Evolutionary conservation across 2,329 filamentous ascomycete genomes (phyloP), one percentile per base, ranked within the genome.

Genomic region (Diaporthe nobilis): DNA sequence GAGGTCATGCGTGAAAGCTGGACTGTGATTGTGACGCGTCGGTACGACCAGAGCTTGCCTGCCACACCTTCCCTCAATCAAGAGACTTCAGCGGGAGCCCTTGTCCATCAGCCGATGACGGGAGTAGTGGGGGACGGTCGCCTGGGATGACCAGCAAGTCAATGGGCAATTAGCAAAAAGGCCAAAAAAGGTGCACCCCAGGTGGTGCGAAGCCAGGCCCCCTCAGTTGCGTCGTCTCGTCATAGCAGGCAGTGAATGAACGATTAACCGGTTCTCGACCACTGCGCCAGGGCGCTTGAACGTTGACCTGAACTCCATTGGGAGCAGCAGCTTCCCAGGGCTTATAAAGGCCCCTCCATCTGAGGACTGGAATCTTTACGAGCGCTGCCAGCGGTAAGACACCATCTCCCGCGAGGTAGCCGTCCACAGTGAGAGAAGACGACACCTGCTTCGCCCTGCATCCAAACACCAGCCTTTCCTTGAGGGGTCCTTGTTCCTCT

Each of bases 201-300:
- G 63, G 44, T 67, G 63, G 44, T 51, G 63, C 63, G 44, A 68
- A 51, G 44, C 42, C 44, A 37, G 63, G 44, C 44, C 63, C 63
- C 63, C 44, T 51, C 63, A 68, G 12, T 51, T 68, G 63, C 63
- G 63, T 68, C 63, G 63, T 68, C 63, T 51, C 20, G 63, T 68
- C 17, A 51, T 68, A 49, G 44, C 44, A 25, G 44, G 63, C 44
- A 68, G 28, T n/a, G 63, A 68, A 51, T 68, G 31, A 51, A 37
- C n/a, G 44, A 65, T 47, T 68, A 51, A 68, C 63, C 63, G 63
- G 63, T 51, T 68, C 44, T 68, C 44, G 22, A 51, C 44, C 63
- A 68, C 31, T 53, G 63, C 63, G 47, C 63, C 63, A 68, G 44
- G 63, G 63, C 44, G 63, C 44, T 34, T 68, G 63, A 68, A 68